phyloP scores from a whole-genome alignment of 1,139 yeast species.

The Hyphopichia pseudoburtonii region DNA sequence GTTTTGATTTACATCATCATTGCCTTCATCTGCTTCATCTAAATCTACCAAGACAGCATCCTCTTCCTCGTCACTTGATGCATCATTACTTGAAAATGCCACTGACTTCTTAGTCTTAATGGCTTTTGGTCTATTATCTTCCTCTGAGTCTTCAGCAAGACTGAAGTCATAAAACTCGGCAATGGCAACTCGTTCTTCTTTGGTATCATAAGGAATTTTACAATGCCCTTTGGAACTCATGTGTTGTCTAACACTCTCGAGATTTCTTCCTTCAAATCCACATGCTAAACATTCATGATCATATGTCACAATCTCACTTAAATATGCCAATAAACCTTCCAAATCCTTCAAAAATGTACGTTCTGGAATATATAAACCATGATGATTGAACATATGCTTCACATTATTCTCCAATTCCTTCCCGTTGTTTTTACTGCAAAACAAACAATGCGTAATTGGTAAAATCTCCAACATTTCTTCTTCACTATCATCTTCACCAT shows the following conservation, averaged over 20 bases:
- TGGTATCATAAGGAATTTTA: slow-evolving; percentile 51
- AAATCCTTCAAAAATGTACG: slow-evolving; percentile 39
- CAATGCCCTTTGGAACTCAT: slow-evolving; percentile 54
- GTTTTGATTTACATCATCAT: slow-evolving; percentile 22
- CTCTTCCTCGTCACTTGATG: no score
- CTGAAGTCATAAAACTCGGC: slow-evolving; percentile 46
- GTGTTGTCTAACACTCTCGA: slow-evolving; percentile 55
- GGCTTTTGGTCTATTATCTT: slow-evolving; percentile 11
- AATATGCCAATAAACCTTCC: slow-evolving; percentile 44
- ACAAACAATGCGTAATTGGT: slow-evolving; percentile 41
- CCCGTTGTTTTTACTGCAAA: slow-evolving; percentile 36
- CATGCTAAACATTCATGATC: slow-evolving; percentile 54
- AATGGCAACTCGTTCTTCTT: slow-evolving; percentile 39
- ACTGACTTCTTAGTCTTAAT: slow-evolving; percentile 23
- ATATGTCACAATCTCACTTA: slow-evolving; percentile 43
- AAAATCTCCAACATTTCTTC: slow-evolving; percentile 25
- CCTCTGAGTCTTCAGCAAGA: slow-evolving; percentile 16
- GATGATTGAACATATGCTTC: slow-evolving; percentile 47
- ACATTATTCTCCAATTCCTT: slow-evolving; percentile 43
- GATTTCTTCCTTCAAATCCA: slow-evolving; percentile 50
- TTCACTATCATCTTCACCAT: slow-evolving; percentile 23
- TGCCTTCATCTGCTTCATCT: slow-evolving; percentile 31
- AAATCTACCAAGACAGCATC: no score
- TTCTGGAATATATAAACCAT: slow-evolving; percentile 55
- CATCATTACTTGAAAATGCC: slow-evolving; percentile 16